Conservation (phyloP, 2,329 filamentous ascomycete genomes). For the Talaromyces sp. region DNA sequence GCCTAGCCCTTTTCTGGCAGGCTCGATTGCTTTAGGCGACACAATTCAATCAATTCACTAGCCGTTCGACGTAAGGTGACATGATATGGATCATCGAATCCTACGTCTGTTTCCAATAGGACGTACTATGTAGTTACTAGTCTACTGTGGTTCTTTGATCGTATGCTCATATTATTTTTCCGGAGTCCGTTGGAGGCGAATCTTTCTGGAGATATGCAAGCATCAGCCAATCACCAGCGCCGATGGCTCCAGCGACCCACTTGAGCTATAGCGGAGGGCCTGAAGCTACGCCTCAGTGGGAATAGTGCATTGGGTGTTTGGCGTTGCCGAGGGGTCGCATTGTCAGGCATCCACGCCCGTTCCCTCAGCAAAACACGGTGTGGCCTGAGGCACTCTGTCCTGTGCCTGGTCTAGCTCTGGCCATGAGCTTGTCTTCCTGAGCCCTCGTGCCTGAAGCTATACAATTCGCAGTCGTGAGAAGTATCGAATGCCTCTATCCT, state of each 20-base stretch:
- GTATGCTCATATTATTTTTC: not conserved
- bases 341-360: not conserved
- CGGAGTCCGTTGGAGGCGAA: not conserved
- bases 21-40: slow-evolving; percentile 6
- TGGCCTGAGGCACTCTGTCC: not conserved
- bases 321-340: not conserved
- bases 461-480: not conserved
- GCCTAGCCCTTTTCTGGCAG: not conserved
- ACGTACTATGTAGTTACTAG: not conserved
- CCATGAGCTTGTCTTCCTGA: not conserved
- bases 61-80: not conserved
- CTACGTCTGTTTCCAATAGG: not conserved
- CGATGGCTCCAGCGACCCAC: not conserved
- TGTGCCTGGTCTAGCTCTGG: not conserved
- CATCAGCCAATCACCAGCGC: not conserved
- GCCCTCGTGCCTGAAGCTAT: not conserved
- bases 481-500: not conserved
- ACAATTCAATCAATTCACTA: not conserved
- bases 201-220: not conserved
- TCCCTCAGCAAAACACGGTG: not conserved
- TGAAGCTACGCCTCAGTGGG: not conserved
- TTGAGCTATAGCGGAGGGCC: not conserved
- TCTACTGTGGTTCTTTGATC: not conserved
- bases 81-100: not conserved
- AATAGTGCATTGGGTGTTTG: not conserved